Base-by-base conservation (phyloP, 371 early-diverging fungal species). In the Chytridiales sp. region DNA sequence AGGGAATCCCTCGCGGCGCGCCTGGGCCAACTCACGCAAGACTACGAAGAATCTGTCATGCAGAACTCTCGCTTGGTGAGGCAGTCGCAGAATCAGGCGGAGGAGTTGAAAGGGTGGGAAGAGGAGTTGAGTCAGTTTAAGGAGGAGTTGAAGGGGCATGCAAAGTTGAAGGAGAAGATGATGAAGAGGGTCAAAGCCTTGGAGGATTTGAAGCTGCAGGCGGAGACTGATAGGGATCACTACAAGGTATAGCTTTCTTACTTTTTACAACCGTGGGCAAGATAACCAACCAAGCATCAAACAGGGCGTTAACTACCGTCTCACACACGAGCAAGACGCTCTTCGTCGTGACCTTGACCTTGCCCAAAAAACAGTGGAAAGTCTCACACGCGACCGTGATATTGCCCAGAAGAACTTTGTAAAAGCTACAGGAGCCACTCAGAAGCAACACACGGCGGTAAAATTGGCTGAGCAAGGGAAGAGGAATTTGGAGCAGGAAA, bases 401-500 rank as follows among this genome's bases (percentile, higher is more conserved):
- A 47, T 64, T 17, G 55, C 68, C 17, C 62, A 65, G 39, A 66
- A 64, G 43, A 70, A 74, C 38, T 59, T 66, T 39, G 66, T 71
- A n/a, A 67, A 66, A 40, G 57, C 74, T 15, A 61, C 59, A 0
- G 59, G 67, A 1, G 66, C 74, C 1, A 66, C 72, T 19, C 62
- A 62, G 38, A 66, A 62, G 31, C 76, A 75, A 52, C 19, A 62
- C 40, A 67, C 62, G 22, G 48, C 60, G 15, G 62, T 71, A 40
- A 75, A 74, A 59, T n/a, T 74, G 5, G 34, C 62, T 5, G 74
- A 74, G 32, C 70, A 70, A 47, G 53, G 49, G 3, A 58, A 66
- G 38, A 47, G 64, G 13, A 74, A 59, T 35, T 50, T 75, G n/a
- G 74, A 75, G 54, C 64, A 69, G 36, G 76, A 75, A 50, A 70